Conservation (phyloP, 2,329 filamentous ascomycete genomes). For the Apiospora hydei region DNA sequence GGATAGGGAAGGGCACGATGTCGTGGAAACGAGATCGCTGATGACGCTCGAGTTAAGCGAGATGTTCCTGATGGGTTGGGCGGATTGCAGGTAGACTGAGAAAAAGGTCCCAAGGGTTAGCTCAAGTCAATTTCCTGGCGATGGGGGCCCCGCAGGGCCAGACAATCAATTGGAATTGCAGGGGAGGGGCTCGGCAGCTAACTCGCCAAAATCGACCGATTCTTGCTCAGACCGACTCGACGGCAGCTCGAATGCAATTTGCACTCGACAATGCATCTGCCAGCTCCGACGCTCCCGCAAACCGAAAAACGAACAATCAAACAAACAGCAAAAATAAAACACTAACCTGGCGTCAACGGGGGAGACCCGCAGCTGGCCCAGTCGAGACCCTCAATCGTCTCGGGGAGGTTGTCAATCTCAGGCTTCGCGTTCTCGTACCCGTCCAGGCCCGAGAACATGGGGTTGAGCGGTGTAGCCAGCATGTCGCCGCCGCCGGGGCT, state of each 20-base stretch:
- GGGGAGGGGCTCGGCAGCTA: constrained; percentile 24
- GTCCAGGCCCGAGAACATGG: constrained; percentile 77
- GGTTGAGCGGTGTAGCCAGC: constrained; percentile 83
- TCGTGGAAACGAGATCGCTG: constrained; percentile 76
- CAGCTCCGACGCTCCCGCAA: background rate
- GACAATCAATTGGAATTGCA: constrained; percentile 7
- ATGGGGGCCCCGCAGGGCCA: constrained; percentile 18
- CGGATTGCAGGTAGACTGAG: constrained; percentile 40
- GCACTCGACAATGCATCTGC: background rate
- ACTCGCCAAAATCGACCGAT: constrained; percentile 21
- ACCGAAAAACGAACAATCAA: background rate
- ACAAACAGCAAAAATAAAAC: constrained; percentile 25
- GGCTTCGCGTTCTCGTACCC: constrained; percentile 73
- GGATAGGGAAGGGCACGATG: constrained; percentile 84
- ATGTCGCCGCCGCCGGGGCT: constrained; percentile 83
- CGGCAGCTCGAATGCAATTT: background rate
- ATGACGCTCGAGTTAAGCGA: constrained; percentile 68
- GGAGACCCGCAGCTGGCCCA: constrained; percentile 83
- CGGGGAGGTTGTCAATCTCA: constrained; percentile 73
- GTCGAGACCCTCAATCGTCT: constrained; percentile 76
- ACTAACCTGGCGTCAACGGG: constrained; percentile 90
- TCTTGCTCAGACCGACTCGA: background rate
- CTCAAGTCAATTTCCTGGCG: constrained; percentile 20
- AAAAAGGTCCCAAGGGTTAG: constrained; percentile 22
- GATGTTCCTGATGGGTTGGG: constrained; percentile 47